Conservation (phyloP, 208 protist genomes). For the Leishmania arabica region DNA sequence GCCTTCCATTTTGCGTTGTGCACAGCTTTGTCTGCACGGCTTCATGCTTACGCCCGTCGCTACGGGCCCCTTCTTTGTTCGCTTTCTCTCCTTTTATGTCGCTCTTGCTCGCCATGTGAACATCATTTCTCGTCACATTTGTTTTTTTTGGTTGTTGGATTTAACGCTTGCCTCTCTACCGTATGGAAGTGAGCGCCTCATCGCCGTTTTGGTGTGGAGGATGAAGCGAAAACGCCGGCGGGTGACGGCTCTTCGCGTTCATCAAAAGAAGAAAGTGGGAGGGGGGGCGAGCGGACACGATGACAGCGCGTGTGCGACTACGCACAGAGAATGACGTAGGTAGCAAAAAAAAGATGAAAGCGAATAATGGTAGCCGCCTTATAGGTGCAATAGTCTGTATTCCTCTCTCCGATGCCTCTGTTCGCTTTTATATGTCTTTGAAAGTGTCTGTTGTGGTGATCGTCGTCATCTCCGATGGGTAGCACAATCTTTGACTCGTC, state of each 20-base stretch:
- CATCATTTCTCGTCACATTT: background rate
- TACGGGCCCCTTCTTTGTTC: background rate
- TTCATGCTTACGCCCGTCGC: background rate
- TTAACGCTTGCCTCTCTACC: background rate
- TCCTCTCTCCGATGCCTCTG: background rate
- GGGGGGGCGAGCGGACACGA: too few species aligned
- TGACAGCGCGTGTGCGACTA: background rate
- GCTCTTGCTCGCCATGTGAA: background rate
- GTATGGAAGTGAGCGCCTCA: background rate
- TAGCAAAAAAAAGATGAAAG: background rate
- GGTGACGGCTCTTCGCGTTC: too few species aligned
- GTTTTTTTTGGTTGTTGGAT: background rate
- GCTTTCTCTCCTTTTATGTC: background rate
- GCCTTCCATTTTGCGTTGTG: background rate
- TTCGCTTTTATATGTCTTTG: background rate
- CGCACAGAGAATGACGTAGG: background rate
- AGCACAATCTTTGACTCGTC: background rate
- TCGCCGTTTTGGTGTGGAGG: too few species aligned
- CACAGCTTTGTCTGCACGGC: background rate
- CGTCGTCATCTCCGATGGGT: background rate
- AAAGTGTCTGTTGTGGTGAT: background rate
- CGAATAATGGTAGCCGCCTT: background rate
- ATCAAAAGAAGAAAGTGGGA: too few species aligned
- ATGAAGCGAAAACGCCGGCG: too few species aligned
- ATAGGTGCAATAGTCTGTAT: background rate